These are phyloP conservation scores for Phytophthora europaea DNA, from an alignment of 352 stramenopile species.

Conservation along the genomic window DNA sequence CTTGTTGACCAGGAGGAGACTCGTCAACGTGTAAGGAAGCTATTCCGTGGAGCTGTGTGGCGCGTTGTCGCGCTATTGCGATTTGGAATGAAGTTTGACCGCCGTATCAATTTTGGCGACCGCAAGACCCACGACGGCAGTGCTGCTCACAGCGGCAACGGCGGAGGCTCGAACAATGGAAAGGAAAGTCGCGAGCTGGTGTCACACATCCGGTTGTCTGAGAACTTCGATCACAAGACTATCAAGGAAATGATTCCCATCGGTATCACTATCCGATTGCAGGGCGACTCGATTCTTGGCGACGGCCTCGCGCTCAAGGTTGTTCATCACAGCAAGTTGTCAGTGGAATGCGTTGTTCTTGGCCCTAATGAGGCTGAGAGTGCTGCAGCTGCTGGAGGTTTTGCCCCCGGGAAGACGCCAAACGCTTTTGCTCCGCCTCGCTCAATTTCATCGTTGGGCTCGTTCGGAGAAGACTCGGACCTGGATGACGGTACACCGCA, in stretches of 20 bases:
- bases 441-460: constrained; percentile 48
- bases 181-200: constrained; percentile 59
- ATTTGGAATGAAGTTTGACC: constrained; percentile 91
- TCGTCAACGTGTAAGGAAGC: constrained; percentile 79
- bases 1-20: constrained; percentile 89
- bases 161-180: constrained; percentile 18
- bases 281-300: constrained; percentile 83
- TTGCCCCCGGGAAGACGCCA: constrained; percentile 10
- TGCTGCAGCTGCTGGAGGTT: constrained; percentile 1
- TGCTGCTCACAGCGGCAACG: constrained; percentile 16
- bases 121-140: constrained; percentile 53
- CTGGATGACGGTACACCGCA: constrained; percentile 38
- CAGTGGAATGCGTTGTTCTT: constrained; percentile 86
- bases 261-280: constrained; percentile 82
- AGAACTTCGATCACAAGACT: constrained; percentile 92
- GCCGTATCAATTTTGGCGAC: constrained; percentile 81
- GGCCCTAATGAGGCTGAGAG: constrained; percentile 50
- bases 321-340: constrained; percentile 86
- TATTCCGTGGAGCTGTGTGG: constrained; percentile 89
- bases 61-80: constrained; percentile 87
- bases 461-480: constrained; percentile 51
- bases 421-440: constrained; percentile 41
- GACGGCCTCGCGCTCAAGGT: constrained; percentile 83
- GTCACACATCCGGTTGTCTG: constrained; percentile 85
- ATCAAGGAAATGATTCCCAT: constrained; percentile 93